Base-by-base conservation (phyloP, 176 grass and related monocot genomes). In the Tillandsia fasciculata region DNA sequence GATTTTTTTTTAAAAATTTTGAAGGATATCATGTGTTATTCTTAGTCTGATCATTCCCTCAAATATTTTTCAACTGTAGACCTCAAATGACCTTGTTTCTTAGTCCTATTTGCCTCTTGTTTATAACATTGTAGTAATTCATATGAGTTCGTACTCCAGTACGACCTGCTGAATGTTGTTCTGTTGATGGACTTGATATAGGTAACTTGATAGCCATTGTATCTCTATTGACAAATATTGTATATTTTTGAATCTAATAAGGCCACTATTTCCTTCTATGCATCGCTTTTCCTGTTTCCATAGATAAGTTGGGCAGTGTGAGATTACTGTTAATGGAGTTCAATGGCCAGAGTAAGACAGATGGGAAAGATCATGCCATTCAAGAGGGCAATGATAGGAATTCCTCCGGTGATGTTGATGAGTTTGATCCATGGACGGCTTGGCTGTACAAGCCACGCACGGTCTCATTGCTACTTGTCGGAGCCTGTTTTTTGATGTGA, bases 361-460 rank as follows among this genome's bases (percentile, higher is more conserved):
- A 52, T 48, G 72, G 51, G 72, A 83, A 51, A 82, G 77, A 77
- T 12, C 72, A 70, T 74, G 79, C 49, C 68, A 64, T 18, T 67
- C 68, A 24, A 54, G 51, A 69, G 48, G 82, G 82, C 61, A 90
- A 79, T 85, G 80, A 67, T 79, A 80, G 64, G 42, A 85, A 65
- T 66, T 65, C 67, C 24, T 20, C 63, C 61, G 77, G 77, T 64
- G 83, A 82, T 86, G 84, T 90, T 50, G 82, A 79, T 49, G 87
- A 90, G 22, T 83, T 93, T 24, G 94, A 99, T 82, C 94, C 89
- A 50, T 93, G 87, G 94, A 99, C 87, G 11, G 89, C 87, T 53
- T 99, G 94, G 87, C 85, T 85, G 24, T 93, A 99, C 80, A 99
- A 82, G 52, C 94, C 94, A 1, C 94, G 87, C 29, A 99, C 94